Evolutionary conservation across 2,329 filamentous ascomycete species (phyloP), one percentile per base, ranked within the genome.

Genomic region (Trichoderma sp.): DNA sequence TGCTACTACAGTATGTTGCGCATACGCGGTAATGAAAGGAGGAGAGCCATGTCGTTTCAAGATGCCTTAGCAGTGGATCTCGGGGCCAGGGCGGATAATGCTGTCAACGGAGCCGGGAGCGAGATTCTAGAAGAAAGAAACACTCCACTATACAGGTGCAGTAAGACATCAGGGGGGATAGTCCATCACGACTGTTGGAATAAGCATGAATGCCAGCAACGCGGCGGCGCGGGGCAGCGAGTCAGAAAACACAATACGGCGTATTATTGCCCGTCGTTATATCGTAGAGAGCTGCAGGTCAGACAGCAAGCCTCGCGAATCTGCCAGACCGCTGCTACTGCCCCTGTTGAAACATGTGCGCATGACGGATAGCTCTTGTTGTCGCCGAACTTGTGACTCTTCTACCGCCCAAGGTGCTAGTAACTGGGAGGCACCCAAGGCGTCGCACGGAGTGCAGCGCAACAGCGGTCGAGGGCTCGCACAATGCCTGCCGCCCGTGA

Each of bases 11-110:
- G 60, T 56, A 56, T 56, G 67, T 53, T 60, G 67, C 18, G 18
- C n/a, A 62, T 71, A 45, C 56, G 29, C 4, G 38, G 71, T 74
- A 65, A 73, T 73, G 60, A 73, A 73, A 65, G 71, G 71, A 62
- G 79, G 45, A 78, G 80, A 77, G 78, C 78, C 78, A 77, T 77
- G 65, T 63, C 75, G 79, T 80, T 79, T 79, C 79, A 78, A 78
- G 72, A 62, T 77, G 65, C 67, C 71, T 71, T 71, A 63, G 65
- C 38, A 76, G 72, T 77, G 76, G 76, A 76, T 75, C 77, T 74
- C 50, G n/a, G 72, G 76, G 71, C 73, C 77, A 66, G 56, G 56
- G 75, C 74, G 68, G 63, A 66, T 76, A 66, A 73, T 71, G 16
- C 60, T 71, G 72, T 67, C 72, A 75, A 67, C 27, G 65, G 65